Percentiles rank a stretch among this genome's conserved stretches.
These are phyloP conservation scores for Aspergillus sp. DNA, from an alignment of 2,329 filamentous ascomycete genomes.

Conservation along the genomic window DNA sequence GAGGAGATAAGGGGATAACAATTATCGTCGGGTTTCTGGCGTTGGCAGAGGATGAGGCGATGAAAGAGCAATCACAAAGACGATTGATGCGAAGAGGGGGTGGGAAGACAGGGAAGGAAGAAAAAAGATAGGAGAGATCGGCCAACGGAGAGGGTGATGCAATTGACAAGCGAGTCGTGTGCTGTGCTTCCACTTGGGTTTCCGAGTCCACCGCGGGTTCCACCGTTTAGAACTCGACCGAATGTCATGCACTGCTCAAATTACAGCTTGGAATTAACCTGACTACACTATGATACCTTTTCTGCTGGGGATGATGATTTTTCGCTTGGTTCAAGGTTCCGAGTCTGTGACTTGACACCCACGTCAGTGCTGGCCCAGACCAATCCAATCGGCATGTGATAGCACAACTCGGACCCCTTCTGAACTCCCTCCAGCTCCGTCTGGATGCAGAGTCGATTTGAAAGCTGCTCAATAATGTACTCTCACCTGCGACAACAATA, in stretches of 20 bases:
- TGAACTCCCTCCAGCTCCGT: background rate
- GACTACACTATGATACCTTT: background rate
- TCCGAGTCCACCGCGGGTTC: slow-evolving; percentile 14
- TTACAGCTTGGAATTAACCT: background rate
- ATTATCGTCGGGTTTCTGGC: slow-evolving; percentile 1
- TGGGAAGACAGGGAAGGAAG: slow-evolving; percentile 10
- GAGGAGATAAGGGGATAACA: slow-evolving; percentile 14
- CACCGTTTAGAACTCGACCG: slow-evolving; percentile 6
- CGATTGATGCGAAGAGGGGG: slow-evolving; percentile 24
- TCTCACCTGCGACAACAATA: background rate
- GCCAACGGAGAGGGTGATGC: slow-evolving; percentile 22
- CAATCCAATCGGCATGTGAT: slow-evolving; percentile 22
- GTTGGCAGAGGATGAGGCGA: slow-evolving; percentile 15
- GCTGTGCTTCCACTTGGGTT: slow-evolving; percentile 23
- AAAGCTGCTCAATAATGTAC: background rate
- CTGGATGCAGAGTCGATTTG: background rate
- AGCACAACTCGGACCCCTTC: background rate
- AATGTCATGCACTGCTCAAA: background rate
- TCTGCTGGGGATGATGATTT: background rate
- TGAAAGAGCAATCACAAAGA: slow-evolving; percentile 23
- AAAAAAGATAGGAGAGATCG: slow-evolving; percentile 21
- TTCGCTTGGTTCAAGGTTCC: background rate
- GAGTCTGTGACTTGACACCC: slow-evolving; percentile 7
- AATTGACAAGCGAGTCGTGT: slow-evolving; percentile 29
- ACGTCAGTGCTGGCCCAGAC: slow-evolving; percentile 15